Evolutionary conservation across 1,139 yeast species (phyloP), one percentile per base, ranked within the genome.

Genomic region (Yamadazyma dendronema): DNA sequence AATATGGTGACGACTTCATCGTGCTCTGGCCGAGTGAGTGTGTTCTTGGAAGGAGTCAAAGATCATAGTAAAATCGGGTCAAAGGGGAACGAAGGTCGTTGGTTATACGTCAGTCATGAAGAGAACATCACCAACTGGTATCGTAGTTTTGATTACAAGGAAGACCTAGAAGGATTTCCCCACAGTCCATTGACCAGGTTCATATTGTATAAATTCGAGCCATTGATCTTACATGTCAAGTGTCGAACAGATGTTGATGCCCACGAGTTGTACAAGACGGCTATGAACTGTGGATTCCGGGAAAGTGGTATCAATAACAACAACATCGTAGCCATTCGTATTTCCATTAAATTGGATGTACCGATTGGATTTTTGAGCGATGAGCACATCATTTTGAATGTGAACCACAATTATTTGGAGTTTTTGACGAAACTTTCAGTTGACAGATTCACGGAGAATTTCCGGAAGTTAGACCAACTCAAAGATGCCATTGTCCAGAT

Each of bases 1-100:
- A 79, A 84, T 49, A 75, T 84, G 81, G 92, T 87, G 7, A 87
- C 95, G 2, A 86, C 96, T 0, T 84, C 95, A 1, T 83, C 94
- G 11, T 87, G 96, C 47, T 85, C 95, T 0, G 96, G 96, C 1
- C 65, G 96, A 53, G 83, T 87, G 2, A 81, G 90, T 38, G 88
- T 87, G 0, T 87, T 84, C 53, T 59, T 83, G 3, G 95, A 86
- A 54, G 95, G 95, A 1, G 56, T 53, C 30, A 66, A 62, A 40
- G 53, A 54, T 22, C 39, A 41, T 21, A 47, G 50, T 6, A 77
- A 79, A 50, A 72, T 83, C 10, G 94, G 95, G 2, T 86, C 94
- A n/a, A 87, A 87, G 52, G 96, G 96, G 3, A 76, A 79, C 38
- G 86, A 88, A 34, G 96, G 96, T 0, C 72, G 71, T 41, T 87